Conservation (phyloP, 768 basidiomycete species). For the Trametes sanguinea region DNA sequence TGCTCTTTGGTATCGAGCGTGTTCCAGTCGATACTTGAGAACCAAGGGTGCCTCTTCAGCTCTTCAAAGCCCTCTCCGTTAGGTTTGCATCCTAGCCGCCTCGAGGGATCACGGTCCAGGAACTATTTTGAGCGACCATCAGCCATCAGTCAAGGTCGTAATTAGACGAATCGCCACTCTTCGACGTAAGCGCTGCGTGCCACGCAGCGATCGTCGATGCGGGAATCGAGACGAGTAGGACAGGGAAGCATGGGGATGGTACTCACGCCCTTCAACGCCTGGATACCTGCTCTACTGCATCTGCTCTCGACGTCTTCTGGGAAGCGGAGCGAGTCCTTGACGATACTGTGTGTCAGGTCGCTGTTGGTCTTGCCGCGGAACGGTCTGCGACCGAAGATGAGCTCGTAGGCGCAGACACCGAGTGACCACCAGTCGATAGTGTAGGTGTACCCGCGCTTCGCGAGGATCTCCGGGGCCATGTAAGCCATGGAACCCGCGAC, state of each 20-base stretch:
- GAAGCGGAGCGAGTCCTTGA: slow-evolving; percentile 84
- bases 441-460: slow-evolving; percentile 92
- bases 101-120: slow-evolving; percentile 80
- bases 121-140: slow-evolving; percentile 49
- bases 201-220: not conserved
- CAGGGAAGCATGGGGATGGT: slow-evolving; percentile 4
- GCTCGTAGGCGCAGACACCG: slow-evolving; percentile 89
- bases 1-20: slow-evolving; percentile 76
- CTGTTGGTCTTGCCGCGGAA: slow-evolving; percentile 94
- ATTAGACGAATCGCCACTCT: not conserved
- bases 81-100: slow-evolving; percentile 81
- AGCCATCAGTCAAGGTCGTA: slow-evolving; percentile 15
- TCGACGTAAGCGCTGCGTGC: not conserved
- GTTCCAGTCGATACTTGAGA: slow-evolving; percentile 86
- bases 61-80: slow-evolving; percentile 80
- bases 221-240: not conserved
- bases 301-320: slow-evolving; percentile 86
- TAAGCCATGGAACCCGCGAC: slow-evolving; percentile 99
- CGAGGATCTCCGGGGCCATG: slow-evolving; percentile 93
- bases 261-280: slow-evolving; percentile 78
- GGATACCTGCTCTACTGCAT: slow-evolving; percentile 76
- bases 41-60: slow-evolving; percentile 83
- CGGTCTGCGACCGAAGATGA: slow-evolving; percentile 88
- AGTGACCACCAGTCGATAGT: slow-evolving; percentile 98
- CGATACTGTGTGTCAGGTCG: slow-evolving; percentile 89